Base-by-base conservation (phyloP, 2,329 filamentous ascomycete species). In the Claviceps maximensis region DNA sequence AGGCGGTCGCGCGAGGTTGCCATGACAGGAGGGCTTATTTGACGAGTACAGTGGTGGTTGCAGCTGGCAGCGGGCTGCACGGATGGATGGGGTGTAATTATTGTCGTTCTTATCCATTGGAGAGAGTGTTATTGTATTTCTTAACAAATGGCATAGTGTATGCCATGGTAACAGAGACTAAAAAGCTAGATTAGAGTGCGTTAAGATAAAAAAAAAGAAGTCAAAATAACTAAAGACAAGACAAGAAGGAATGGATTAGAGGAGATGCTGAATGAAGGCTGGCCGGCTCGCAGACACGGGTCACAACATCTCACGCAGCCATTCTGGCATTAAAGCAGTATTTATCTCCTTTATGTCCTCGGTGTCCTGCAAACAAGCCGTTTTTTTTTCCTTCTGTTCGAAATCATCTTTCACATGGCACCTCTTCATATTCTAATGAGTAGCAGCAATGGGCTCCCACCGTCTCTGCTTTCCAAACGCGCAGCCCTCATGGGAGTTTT, bases 1-100 rank as follows among this genome's bases (percentile, higher is more conserved):
- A 62, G 67, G n/a, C 62, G 62, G 31, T 69, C 67, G 42, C 62
- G 62, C 27, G 62, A 67, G 42, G 48, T 62, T 36, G 54, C 49
- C 23, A 25, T 56, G 50, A 51, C 55, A 2, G 58, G 54, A 12
- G 58, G 55, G 5, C 46, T 57, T 41, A 52, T 57, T 40, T 59
- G 47, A 56, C 12, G 19, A 33, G 2, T 13, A 21, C 9, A 25
- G 15, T 15, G 40, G 41, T 21, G 13, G 40, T 17, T n/a, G n/a
- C n/a, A n/a, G n/a, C n/a, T n/a, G n/a, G n/a, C n/a, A n/a, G n/a
- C n/a, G n/a, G n/a, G n/a, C n/a, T n/a, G n/a, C n/a, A n/a, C n/a
- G n/a, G n/a, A 42, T 42, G 0, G 19, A 45, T 36, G 49, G 23
- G 29, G 4, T 45, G 27, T 17, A 45, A 45, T 15, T 15, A 29